These are phyloP conservation scores for Galeopsis tetrahit DNA, from an alignment of 257 asterid genomes.

Conservation along the genomic window DNA sequence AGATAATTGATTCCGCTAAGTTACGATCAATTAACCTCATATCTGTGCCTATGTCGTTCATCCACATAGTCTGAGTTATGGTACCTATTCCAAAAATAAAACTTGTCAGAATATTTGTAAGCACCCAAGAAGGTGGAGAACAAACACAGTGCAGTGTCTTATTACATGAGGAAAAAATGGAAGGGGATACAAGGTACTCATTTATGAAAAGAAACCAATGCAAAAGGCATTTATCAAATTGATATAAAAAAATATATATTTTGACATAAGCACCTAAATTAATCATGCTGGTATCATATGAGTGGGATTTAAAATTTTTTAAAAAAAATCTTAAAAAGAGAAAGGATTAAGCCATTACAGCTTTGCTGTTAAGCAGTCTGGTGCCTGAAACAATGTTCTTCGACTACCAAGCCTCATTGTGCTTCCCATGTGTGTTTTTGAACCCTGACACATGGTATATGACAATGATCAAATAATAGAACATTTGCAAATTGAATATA, in stretches of 20 bases:
- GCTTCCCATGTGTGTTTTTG: constrained; percentile 97
- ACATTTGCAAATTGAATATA: constrained; percentile 15
- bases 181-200: background rate
- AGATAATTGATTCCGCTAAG: constrained; percentile 16
- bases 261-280: constrained; percentile 18
- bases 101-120: constrained; percentile 28
- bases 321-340: constrained; percentile 18
- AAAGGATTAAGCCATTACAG: constrained; percentile 54
- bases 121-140: constrained; percentile 3
- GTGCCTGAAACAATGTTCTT: constrained; percentile 77
- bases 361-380: constrained; percentile 87
- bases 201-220: background rate
- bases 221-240: background rate
- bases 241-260: no score
- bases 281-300: background rate
- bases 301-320: constrained; percentile 13
- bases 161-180: background rate
- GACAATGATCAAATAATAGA: constrained; percentile 30
- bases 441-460: constrained; percentile 54
- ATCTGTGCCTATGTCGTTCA: constrained; percentile 94
- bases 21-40: constrained; percentile 63
- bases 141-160: background rate
- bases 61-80: constrained; percentile 69
- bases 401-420: constrained; percentile 98
- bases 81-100: constrained; percentile 53